Evolutionary conservation across 371 early-diverging fungal species (phyloP).

Genomic region (Thermomucor indicae-seudaticae): DNA sequence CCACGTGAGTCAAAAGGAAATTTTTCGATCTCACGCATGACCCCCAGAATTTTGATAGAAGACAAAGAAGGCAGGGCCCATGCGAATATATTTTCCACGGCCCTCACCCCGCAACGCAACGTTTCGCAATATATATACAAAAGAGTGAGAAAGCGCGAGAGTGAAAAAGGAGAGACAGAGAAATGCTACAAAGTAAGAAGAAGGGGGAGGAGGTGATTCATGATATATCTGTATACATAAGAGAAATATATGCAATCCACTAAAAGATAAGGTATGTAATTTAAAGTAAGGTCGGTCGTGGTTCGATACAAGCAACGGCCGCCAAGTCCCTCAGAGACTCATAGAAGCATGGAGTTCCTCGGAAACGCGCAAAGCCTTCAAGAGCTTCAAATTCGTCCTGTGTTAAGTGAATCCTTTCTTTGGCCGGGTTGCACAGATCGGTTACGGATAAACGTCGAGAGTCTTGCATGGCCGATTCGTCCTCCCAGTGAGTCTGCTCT

Average conservation of each 20-base stretch:
- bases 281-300: neutral
- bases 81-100: too few relatives aligned
- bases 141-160: neutral
- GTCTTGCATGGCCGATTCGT: neutral
- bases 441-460: conserved; percentile 11
- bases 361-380: conserved; percentile 37
- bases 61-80: too few relatives aligned
- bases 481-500: conserved; percentile 2
- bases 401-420: conserved; percentile 1
- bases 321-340: conserved; percentile 8
- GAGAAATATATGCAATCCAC: too few relatives aligned
- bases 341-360: neutral
- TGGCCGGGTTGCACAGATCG: conserved; percentile 8
- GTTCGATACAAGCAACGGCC: conserved; percentile 7
- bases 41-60: too few relatives aligned
- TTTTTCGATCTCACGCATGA: too few relatives aligned
- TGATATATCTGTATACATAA: too few relatives aligned
- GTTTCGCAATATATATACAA: neutral
- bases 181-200: neutral
- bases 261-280: neutral
- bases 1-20: too few relatives aligned
- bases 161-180: neutral
- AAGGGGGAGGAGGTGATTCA: too few relatives aligned
- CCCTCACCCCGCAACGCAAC: too few relatives aligned
- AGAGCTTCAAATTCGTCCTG: conserved; percentile 43